phyloP scores from a whole-genome alignment of 208 protist species.

The Blastocrithidia nonstop region DNA sequence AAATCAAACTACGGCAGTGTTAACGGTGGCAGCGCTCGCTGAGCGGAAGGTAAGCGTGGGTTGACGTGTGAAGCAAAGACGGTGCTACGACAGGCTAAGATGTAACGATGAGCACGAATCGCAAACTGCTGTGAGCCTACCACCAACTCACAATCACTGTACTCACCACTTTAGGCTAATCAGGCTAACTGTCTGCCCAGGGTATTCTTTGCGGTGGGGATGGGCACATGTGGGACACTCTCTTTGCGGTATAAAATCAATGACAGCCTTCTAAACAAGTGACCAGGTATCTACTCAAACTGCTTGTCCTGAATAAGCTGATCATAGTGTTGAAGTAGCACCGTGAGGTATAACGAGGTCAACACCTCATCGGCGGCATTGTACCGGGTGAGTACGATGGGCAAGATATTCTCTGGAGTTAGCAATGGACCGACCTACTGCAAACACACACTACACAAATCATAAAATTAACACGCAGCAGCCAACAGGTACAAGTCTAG shows the following conservation, averaged over 20 bases:
- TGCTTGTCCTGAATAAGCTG: conserved; percentile 66
- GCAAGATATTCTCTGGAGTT: conserved; percentile 67
- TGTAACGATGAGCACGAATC: conserved; percentile 60
- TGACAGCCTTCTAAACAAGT: conserved; percentile 79
- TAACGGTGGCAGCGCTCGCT: conserved; percentile 40
- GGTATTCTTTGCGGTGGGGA: conserved; percentile 53
- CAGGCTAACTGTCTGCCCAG: conserved; percentile 64
- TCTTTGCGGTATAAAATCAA: conserved; percentile 62
- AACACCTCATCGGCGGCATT: conserved; percentile 76
- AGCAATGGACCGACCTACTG: conserved; percentile 56
- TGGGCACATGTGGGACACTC: conserved; percentile 35
- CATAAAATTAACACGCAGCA: conserved; percentile 68
- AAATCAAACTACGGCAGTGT: conserved; percentile 65
- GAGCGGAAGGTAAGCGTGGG: conserved; percentile 14
- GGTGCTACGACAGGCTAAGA: conserved; percentile 72
- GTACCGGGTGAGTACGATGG: conserved; percentile 69
- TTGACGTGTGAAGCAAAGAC: conserved; percentile 63
- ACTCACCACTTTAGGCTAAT: conserved; percentile 71
- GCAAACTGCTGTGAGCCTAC: conserved; percentile 55
- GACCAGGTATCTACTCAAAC: conserved; percentile 81
- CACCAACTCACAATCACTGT: conserved; percentile 68
- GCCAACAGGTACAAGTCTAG: conserved; percentile 73
- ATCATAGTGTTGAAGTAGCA: conserved; percentile 77
- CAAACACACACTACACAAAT: conserved; percentile 54
- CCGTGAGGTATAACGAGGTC: conserved; percentile 62